Conservation (phyloP, 2,329 filamentous ascomycete genomes). For the Colletotrichum sansevieriae region DNA sequence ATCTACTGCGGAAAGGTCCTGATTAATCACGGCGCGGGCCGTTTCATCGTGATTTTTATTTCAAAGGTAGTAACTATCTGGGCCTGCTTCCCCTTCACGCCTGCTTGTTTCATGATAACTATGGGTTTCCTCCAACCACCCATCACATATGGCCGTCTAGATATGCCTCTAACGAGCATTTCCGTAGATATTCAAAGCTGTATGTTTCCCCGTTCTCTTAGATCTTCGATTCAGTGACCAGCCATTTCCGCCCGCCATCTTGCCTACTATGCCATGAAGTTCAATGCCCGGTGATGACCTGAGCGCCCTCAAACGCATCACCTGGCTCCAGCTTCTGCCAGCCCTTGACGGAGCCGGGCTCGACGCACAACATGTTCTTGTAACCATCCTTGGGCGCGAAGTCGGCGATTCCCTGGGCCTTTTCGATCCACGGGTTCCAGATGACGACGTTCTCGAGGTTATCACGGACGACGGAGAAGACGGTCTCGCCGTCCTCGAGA, state of each 20-base stretch:
- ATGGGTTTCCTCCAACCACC: neutral
- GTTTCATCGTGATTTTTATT: slow-evolving; percentile 35
- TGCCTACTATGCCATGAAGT: neutral
- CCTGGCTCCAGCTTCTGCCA: slow-evolving; percentile 91
- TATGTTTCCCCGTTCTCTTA: too few relatives aligned
- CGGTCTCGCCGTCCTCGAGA: slow-evolving; percentile 70
- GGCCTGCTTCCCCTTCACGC: slow-evolving; percentile 32
- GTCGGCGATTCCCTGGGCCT: slow-evolving; percentile 84
- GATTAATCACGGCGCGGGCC: neutral
- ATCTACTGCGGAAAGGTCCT: neutral
- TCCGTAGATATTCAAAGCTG: neutral
- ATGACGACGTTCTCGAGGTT: slow-evolving; percentile 90
- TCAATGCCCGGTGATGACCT: slow-evolving; percentile 58
- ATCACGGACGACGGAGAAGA: slow-evolving; percentile 83
- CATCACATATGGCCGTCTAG: slow-evolving; percentile 21
- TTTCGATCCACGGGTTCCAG: slow-evolving; percentile 97
- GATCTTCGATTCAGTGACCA: neutral
- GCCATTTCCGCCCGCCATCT: neutral
- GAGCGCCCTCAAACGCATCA: slow-evolving; percentile 73
- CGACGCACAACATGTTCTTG: slow-evolving; percentile 94
- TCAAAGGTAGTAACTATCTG: slow-evolving; percentile 14
- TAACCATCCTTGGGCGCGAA: slow-evolving; percentile 91
- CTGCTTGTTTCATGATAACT: slow-evolving; percentile 29
- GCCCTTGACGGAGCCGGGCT: slow-evolving; percentile 84
- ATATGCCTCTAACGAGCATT: slow-evolving; percentile 14